These are phyloP conservation scores for Fusarium heterosporum DNA, from an alignment of 2,329 filamentous ascomycete genomes.

Conservation along the genomic window DNA sequence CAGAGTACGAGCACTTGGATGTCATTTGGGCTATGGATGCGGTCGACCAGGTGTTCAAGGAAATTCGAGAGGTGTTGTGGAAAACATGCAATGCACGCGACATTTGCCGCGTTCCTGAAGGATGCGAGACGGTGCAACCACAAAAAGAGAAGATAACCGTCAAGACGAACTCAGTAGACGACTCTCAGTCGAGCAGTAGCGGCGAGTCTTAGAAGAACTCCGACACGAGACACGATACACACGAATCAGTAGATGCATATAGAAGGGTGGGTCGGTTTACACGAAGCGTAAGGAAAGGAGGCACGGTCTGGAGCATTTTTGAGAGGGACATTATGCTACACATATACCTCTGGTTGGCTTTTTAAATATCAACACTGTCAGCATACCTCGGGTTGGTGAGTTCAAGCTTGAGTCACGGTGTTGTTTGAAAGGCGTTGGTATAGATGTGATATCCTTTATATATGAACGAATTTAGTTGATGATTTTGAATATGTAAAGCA, in stretches of 20 bases:
- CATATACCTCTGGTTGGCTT: constrained; percentile 7
- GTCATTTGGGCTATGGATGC: constrained; percentile 95
- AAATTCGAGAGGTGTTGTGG: constrained; percentile 87
- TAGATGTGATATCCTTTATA: neutral
- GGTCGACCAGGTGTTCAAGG: constrained; percentile 82
- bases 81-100: constrained; percentile 71
- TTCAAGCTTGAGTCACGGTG: constrained; percentile 4
- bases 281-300: neutral
- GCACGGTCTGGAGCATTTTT: neutral
- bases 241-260: constrained; percentile 18
- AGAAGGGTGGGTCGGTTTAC: neutral
- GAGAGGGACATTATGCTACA: neutral
- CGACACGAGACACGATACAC: constrained; percentile 18
- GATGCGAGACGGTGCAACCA: constrained; percentile 65
- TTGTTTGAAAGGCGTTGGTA: constrained; percentile 11
- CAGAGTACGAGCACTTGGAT: constrained; percentile 92
- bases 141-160: constrained; percentile 49
- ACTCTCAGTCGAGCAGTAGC: constrained; percentile 45
- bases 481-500: neutral
- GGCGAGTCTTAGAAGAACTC: constrained; percentile 20
- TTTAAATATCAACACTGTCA: neutral
- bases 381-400: constrained; percentile 4
- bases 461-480: neutral
- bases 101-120: constrained; percentile 71
- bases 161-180: constrained; percentile 21